Evolutionary conservation across 1,139 yeast species (phyloP).

Genomic region (Pichia sp.): DNA sequence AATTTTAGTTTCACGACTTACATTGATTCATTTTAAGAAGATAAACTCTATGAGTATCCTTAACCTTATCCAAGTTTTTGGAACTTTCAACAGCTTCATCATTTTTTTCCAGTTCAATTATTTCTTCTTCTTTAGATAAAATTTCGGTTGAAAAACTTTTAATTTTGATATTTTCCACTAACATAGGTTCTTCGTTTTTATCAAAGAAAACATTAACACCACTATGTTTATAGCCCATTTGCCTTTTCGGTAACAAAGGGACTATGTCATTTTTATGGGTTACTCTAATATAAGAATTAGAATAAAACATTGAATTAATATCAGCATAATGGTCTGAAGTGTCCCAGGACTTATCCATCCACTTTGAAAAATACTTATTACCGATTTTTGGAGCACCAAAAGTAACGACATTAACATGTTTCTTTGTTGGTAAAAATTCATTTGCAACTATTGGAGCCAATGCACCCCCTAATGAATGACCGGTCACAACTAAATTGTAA

Average conservation of each 20-base stretch:
- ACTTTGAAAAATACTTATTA: slow-evolving; percentile 42
- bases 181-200: slow-evolving; percentile 6
- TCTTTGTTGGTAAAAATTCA: slow-evolving; percentile 48
- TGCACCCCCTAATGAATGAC: slow-evolving; percentile 75
- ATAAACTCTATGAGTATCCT: slow-evolving; percentile 2
- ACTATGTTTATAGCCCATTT: slow-evolving; percentile 21
- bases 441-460: slow-evolving; percentile 54
- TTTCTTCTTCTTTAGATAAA: background rate
- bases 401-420: slow-evolving; percentile 46
- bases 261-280: slow-evolving; percentile 52
- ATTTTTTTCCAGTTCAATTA: too few relatives aligned
- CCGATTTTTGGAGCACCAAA: slow-evolving; percentile 63
- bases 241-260: slow-evolving; percentile 46
- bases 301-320: slow-evolving; percentile 1
- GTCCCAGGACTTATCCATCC: slow-evolving; percentile 46
- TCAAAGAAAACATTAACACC: slow-evolving; percentile 22
- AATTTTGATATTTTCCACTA: background rate
- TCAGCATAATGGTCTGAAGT: slow-evolving; percentile 22
- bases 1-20: background rate
- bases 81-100: background rate
- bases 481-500: slow-evolving; percentile 48
- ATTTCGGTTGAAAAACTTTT: background rate
- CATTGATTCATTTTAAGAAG: background rate
- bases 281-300: slow-evolving; percentile 41
- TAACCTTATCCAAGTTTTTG: background rate